phyloP scores from a whole-genome alignment of 306 rosid genomes.

The Begonia peltatifolia region DNA sequence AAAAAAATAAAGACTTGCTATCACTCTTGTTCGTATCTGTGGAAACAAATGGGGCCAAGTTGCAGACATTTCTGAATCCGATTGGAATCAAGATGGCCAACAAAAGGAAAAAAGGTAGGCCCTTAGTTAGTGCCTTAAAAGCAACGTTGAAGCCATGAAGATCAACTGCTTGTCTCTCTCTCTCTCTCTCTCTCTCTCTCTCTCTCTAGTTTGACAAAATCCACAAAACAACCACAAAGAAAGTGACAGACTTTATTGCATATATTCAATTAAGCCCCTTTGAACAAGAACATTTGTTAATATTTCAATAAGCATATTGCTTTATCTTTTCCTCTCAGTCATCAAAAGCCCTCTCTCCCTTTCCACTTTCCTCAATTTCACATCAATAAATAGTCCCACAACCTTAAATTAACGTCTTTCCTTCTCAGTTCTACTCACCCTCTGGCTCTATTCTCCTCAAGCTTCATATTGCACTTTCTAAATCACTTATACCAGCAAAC shows the following conservation, averaged over 20 bases:
- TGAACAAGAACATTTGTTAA: no score
- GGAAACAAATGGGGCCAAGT: not conserved
- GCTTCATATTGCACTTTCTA: conserved; percentile 2
- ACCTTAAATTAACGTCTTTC: conserved; percentile 1
- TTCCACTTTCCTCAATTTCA: no score
- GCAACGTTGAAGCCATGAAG: conserved; percentile 36
- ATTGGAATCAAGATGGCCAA: conserved; percentile 23
- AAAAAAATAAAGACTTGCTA: no score
- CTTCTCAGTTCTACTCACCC: conserved; percentile 2
- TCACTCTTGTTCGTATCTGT: no score
- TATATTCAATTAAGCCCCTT: no score
- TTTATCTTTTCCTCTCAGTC: conserved; percentile 2
- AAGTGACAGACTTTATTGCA: no score
- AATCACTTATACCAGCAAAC: not conserved
- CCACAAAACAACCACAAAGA: no score
- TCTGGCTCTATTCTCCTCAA: not conserved
- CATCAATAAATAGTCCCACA: conserved; percentile 9
- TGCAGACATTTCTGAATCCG: conserved; percentile 5
- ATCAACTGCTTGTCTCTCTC: conserved; percentile 29
- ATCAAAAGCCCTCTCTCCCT: no score
- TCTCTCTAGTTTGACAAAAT: no score
- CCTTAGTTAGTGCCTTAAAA: conserved; percentile 34
- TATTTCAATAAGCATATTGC: not conserved
- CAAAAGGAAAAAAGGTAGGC: conserved; percentile 24
- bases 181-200: conserved; percentile 16